These are phyloP conservation scores for Saccharomycopsis guyanensis DNA, from an alignment of 805 yeast genomes.

Conservation along the genomic window DNA sequence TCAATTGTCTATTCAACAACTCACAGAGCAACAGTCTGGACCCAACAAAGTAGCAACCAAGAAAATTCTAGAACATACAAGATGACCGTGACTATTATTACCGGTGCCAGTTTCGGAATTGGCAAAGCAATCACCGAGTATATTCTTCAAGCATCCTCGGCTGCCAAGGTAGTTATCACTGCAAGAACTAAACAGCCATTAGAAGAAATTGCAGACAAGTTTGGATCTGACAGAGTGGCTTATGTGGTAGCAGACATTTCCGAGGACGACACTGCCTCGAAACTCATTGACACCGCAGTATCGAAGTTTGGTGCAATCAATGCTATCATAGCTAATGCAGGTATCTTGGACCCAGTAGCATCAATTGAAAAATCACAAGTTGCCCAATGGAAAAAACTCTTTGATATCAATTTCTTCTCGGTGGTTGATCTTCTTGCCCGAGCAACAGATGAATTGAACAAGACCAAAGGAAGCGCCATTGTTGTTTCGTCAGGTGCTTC, in stretches of 20 bases:
- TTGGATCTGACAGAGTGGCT: constrained; percentile 42
- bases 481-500: constrained; percentile 90
- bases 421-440: constrained; percentile 49
- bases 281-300: constrained; percentile 39
- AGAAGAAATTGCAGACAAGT: constrained; percentile 33
- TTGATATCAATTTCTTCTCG: constrained; percentile 73
- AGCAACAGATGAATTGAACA: constrained; percentile 50
- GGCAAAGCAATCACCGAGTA: constrained; percentile 67
- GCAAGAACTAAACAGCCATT: constrained; percentile 57
- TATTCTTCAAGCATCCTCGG: constrained; percentile 32
- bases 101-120: constrained; percentile 57
- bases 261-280: constrained; percentile 29
- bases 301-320: constrained; percentile 49
- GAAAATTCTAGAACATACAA: too few species aligned
- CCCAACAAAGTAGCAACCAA: background rate
- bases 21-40: too few species aligned
- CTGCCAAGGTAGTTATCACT: constrained; percentile 52
- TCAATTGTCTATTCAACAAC: too few species aligned
- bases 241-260: constrained; percentile 57
- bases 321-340: constrained; percentile 71
- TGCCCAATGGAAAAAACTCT: constrained; percentile 52
- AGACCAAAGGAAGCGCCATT: constrained; percentile 54
- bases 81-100: constrained; percentile 31
- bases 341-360: constrained; percentile 72
- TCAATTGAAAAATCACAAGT: constrained; percentile 45